These are phyloP conservation scores for Aspergillus nanangensis DNA, from an alignment of 495 filamentous ascomycete genomes.

Conservation along the genomic window DNA sequence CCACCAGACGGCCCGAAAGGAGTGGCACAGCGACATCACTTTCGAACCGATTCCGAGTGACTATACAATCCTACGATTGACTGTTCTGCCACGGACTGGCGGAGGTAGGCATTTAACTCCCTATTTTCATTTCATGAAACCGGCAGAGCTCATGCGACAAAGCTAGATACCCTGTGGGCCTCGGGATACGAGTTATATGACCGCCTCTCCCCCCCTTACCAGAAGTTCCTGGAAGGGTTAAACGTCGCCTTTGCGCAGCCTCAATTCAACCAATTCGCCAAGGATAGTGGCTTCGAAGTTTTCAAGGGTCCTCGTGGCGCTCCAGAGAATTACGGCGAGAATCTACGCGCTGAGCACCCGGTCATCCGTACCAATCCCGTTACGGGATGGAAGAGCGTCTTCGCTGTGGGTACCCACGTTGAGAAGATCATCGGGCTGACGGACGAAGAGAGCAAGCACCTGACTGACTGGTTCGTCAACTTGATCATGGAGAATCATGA, in stretches of 20 bases:
- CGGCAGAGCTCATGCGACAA: background rate
- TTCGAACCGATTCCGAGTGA: slow-evolving; percentile 69
- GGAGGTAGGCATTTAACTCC: slow-evolving; percentile 46
- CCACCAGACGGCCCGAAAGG: slow-evolving; percentile 19
- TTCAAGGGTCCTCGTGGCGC: slow-evolving; percentile 54
- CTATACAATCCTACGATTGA: slow-evolving; percentile 60
- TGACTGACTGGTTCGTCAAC: slow-evolving; percentile 58
- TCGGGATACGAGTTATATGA: slow-evolving; percentile 81
- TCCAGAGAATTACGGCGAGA: slow-evolving; percentile 62
- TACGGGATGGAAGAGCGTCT: slow-evolving; percentile 76
- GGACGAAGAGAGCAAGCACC: slow-evolving; percentile 55
- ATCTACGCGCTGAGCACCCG: slow-evolving; percentile 61
- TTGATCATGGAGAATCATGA: slow-evolving; percentile 76
- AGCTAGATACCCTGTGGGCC: slow-evolving; percentile 70
- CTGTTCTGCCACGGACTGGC: slow-evolving; percentile 61
- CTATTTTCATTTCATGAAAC: background rate
- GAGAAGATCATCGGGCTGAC: slow-evolving; percentile 61
- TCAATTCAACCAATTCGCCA: slow-evolving; percentile 52
- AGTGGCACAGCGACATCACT: slow-evolving; percentile 69
- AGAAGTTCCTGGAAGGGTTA: slow-evolving; percentile 62
- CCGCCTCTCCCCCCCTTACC: slow-evolving; percentile 60
- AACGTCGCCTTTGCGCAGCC: slow-evolving; percentile 63
- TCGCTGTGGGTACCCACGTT: slow-evolving; percentile 58
- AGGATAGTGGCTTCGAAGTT: slow-evolving; percentile 51
- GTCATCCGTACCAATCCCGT: slow-evolving; percentile 80